These are phyloP conservation scores for Amborella trichopoda DNA, from an alignment of 164 flowering plant genomes.

Conservation along the genomic window DNA sequence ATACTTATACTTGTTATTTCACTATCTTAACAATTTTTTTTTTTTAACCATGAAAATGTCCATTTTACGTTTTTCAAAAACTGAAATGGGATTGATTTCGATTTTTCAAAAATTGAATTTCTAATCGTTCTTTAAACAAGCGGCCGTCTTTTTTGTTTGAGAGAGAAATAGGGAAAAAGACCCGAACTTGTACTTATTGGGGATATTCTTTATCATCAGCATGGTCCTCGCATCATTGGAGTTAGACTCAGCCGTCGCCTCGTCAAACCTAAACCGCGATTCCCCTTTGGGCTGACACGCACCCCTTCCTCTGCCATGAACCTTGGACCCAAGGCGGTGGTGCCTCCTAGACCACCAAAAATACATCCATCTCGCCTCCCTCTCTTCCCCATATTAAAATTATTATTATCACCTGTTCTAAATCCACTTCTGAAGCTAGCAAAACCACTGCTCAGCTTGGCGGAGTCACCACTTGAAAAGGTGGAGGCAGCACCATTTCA, in stretches of 20 bases:
- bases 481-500: not conserved
- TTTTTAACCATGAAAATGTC: too few species aligned
- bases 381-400: not conserved
- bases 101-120: too few species aligned
- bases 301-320: not conserved
- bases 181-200: constrained; percentile 84
- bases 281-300: not conserved
- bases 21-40: too few species aligned
- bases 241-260: constrained; percentile 24
- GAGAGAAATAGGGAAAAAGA: not conserved
- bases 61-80: too few species aligned
- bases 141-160: too few species aligned
- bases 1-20: too few species aligned
- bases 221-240: constrained; percentile 64
- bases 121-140: too few species aligned
- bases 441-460: too few species aligned
- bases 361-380: not conserved
- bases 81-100: too few species aligned
- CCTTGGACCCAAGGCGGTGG: not conserved
- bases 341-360: too few species aligned
- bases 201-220: constrained; percentile 98
- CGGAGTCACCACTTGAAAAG: not conserved
- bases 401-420: too few species aligned
- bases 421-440: too few species aligned
- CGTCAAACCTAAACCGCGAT: constrained; percentile 14